Evolutionary conservation across 306 rosid species (phyloP).

Genomic region (Vigna trinervia): DNA sequence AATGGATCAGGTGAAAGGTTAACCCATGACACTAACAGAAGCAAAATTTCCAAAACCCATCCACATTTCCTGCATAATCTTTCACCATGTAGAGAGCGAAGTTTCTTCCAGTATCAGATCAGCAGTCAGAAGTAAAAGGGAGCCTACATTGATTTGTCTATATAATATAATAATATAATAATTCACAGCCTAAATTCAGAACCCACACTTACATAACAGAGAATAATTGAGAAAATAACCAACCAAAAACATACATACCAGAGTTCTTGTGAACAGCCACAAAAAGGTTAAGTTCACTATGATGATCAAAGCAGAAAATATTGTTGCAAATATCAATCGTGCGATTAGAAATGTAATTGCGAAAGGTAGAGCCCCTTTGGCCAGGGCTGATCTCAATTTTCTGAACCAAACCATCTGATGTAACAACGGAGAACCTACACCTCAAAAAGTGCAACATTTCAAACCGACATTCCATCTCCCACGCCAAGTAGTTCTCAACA

Average conservation of each 20-base stretch:
- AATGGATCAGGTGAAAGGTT: constrained; percentile 11
- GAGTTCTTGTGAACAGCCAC: constrained; percentile 60
- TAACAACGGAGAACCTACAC: constrained; percentile 78
- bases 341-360: constrained; percentile 54
- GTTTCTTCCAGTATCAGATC: constrained; percentile 1
- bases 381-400: constrained; percentile 75
- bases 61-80: constrained; percentile 30
- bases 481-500: constrained; percentile 32
- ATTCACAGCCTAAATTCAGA: constrained; percentile 33
- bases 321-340: constrained; percentile 53
- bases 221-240: constrained; percentile 38
- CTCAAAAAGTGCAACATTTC: constrained; percentile 56
- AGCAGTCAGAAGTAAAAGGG: constrained; percentile 29
- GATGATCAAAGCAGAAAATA: constrained; percentile 65
- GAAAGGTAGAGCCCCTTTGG: constrained; percentile 60
- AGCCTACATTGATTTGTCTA: constrained; percentile 33
- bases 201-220: constrained; percentile 14
- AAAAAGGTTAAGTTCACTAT: constrained; percentile 69
- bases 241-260: constrained; percentile 56
- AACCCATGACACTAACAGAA: constrained; percentile 26
- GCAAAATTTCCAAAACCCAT: constrained; percentile 37
- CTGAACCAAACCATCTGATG: constrained; percentile 81
- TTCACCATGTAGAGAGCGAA: constrained; percentile 21
- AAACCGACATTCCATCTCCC: constrained; percentile 34
- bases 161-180: background rate